Evolutionary conservation across 2,329 filamentous ascomycete species (phyloP).

Genomic region (Hypoxylon sp.): DNA sequence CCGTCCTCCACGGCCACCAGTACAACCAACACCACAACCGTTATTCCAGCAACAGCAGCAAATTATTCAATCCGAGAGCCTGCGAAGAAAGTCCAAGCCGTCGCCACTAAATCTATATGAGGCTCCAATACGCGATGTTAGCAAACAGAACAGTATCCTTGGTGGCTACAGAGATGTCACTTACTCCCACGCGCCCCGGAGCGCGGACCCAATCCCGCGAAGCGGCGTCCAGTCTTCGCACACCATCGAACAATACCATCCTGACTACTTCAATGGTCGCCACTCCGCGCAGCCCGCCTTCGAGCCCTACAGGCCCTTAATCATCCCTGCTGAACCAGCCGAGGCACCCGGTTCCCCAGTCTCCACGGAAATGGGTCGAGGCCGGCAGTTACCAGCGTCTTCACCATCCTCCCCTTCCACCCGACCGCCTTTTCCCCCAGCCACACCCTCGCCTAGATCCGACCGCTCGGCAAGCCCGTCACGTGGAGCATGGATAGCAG

Average conservation of each 20-base stretch:
- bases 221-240: conserved; percentile 15
- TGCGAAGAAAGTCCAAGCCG: neutral
- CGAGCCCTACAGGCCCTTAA: neutral
- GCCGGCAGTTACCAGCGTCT: neutral
- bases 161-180: conserved; percentile 6
- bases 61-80: neutral
- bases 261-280: too few relatives aligned
- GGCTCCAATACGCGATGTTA: neutral
- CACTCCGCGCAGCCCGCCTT: neutral
- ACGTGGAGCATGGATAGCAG: conserved; percentile 38
- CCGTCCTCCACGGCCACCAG: conserved; percentile 10
- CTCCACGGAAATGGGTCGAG: neutral
- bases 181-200: conserved; percentile 2
- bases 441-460: neutral
- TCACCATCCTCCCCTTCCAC: neutral
- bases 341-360: neutral
- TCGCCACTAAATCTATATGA: conserved; percentile 11
- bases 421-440: neutral
- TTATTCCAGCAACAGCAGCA: neutral
- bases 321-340: neutral
- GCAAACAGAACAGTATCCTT: conserved; percentile 1
- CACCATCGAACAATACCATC: neutral
- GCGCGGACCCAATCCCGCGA: neutral
- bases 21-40: too few relatives aligned
- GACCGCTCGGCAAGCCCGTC: conserved; percentile 23